These are phyloP conservation scores for Graphilbum fragrans DNA, from an alignment of 2,329 filamentous ascomycete species.

Conservation along the genomic window DNA sequence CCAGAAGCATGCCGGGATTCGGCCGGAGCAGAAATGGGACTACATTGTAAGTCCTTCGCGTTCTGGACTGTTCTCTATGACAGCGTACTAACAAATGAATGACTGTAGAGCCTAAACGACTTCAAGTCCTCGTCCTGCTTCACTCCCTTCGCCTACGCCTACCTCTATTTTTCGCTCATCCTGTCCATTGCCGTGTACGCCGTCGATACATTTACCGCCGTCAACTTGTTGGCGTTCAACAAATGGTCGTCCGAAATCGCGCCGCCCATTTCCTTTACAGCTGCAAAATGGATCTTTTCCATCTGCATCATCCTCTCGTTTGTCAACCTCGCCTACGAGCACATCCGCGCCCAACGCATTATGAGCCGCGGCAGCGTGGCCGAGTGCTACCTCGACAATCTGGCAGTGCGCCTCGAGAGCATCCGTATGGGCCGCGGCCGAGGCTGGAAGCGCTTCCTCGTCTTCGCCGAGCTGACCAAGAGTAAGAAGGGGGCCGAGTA, in stretches of 20 bases:
- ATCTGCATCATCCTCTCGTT: constrained; percentile 86
- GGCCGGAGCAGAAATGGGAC: constrained; percentile 86
- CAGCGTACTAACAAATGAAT: neutral
- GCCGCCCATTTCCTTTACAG: constrained; percentile 61
- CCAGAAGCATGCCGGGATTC: constrained; percentile 50
- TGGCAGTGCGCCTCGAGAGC: constrained; percentile 77
- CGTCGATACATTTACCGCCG: constrained; percentile 84
- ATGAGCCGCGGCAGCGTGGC: constrained; percentile 79
- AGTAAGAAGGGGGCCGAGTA: constrained; percentile 87
- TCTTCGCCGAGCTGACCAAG: constrained; percentile 83
- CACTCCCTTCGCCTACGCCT: constrained; percentile 67
- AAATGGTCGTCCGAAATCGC: constrained; percentile 77
- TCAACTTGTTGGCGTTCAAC: constrained; percentile 82
- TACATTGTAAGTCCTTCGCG: constrained; percentile 55
- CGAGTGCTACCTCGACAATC: constrained; percentile 79
- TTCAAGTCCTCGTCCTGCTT: constrained; percentile 77
- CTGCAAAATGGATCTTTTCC: constrained; percentile 92
- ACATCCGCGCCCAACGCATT: constrained; percentile 65
- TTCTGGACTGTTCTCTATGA: neutral
- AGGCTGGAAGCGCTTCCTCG: constrained; percentile 83
- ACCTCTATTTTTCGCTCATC: constrained; percentile 69
- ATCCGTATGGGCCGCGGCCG: constrained; percentile 61
- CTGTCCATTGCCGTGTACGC: constrained; percentile 75
- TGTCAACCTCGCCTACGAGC: constrained; percentile 68
- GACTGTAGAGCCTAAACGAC: constrained; percentile 45